phyloP scores from a whole-genome alignment of 208 protist genomes.

The Wallacemonas sp. region DNA sequence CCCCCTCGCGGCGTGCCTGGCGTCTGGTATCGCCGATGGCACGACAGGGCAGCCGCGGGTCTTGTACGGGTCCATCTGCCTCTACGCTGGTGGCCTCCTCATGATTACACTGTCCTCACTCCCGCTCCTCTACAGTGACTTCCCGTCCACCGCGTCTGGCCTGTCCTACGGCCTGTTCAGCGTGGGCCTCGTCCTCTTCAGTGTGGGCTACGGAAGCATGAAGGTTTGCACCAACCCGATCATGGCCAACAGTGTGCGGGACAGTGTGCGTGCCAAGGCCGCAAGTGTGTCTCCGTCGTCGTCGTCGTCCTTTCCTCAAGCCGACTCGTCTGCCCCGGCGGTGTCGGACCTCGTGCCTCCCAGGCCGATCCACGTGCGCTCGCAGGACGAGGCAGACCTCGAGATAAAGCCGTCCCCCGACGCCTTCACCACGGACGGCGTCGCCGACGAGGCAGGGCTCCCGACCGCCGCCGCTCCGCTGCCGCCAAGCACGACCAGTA shows the following conservation, averaged over 20 bases:
- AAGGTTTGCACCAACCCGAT: conserved; percentile 77
- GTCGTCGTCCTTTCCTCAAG: not conserved
- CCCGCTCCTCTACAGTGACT: conserved; percentile 44
- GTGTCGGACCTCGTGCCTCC: too few species aligned
- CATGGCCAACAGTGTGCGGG: conserved; percentile 63
- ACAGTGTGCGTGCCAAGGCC: not conserved
- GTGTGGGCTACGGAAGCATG: conserved; percentile 63
- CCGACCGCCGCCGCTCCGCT: not conserved
- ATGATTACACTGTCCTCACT: conserved; percentile 45
- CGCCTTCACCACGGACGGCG: not conserved
- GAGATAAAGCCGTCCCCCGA: too few species aligned
- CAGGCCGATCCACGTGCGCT: too few species aligned
- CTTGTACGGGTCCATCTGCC: conserved; percentile 28
- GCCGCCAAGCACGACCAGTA: too few species aligned
- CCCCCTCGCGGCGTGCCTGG: conserved; percentile 44
- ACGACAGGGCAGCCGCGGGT: conserved; percentile 36
- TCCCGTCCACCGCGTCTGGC: conserved; percentile 27
- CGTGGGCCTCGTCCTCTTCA: conserved; percentile 32
- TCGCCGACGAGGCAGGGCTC: too few species aligned
- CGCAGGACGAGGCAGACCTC: too few species aligned
- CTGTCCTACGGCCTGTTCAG: conserved; percentile 33
- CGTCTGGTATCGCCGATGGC: conserved; percentile 62
- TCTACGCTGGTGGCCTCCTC: conserved; percentile 39
- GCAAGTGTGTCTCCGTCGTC: not conserved
- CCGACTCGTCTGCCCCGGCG: too few species aligned